Base-by-base conservation (phyloP, 2,329 filamentous ascomycete species). In the Penicillium sp. region DNA sequence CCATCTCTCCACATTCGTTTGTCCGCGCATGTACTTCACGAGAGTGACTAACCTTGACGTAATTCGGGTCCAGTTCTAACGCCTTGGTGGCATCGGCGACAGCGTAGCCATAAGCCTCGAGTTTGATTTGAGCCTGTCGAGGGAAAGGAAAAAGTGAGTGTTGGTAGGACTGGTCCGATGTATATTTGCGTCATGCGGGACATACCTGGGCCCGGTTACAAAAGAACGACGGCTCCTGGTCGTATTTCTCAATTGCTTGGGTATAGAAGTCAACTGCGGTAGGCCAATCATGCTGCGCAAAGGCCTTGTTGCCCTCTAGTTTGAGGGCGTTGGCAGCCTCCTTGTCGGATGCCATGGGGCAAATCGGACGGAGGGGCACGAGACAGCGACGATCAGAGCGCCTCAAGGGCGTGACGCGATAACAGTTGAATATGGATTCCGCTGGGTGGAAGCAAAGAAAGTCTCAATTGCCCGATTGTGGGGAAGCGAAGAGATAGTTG, bases 251-350 rank as follows among this genome's bases (percentile, higher is more conserved):
- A 65, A 98, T 97, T 22, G 91, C 91, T 71, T 94, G 80, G 45
- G 82, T 82, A 70, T 98, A 98, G 57, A 84, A 82, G 1, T 90
- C 84, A 54, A 95, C 78, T 6, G 93, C 93, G 3, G 78, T 74
- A 9, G 79, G 80, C 86, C 87, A 98, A 74, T 97, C 86, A 63
- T 95, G 89, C 26, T 82, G 77, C 46, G 84, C 82, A 72, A 97
- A 97, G 43, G 89, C 89, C 64, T 90, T 87, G 73, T 98, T 98
- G 67, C 93, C 93, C 70, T 94, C 80, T 70, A 94, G 86, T 76
- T 98, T 98, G 60, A 95, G 76, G 65, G 85, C 86, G 58, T 83
- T 79, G 42, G 91, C 91, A 69, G 87, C 82, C 67, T 87, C 83
- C 61, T 66, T 57, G 42, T 72, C 70, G 42, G 70, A 67, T 55